Evolutionary conservation across 371 early-diverging fungal species (phyloP), one percentile per base, ranked within the genome.

Genomic region (Coemansia sp.): DNA sequence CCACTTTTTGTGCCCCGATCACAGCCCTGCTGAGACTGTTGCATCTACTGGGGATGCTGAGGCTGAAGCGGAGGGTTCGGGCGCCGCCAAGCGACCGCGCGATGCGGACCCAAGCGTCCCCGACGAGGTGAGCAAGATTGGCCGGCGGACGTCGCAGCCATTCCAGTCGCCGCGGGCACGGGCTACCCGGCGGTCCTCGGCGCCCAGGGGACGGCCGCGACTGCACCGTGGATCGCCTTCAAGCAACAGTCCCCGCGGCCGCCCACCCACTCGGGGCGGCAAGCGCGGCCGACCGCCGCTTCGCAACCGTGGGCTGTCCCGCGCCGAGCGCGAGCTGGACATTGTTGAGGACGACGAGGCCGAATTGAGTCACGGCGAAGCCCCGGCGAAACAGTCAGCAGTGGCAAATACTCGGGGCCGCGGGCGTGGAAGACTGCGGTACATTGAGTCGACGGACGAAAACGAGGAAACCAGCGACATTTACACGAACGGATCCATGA

Each of bases 141-240:
- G 26, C 8, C 68, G 72, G 36, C 59, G 68, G 38, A 56, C 57
- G 39, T 56, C 63, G 2, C 39, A 63, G 16, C 60, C 68, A 2
- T 10, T 39, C 26, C 45, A 47, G 30, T 31, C 42, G n/a, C 31
- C 56, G 34, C 59, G 50, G 7, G 43, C 34, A 2, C 20, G 7
- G n/a, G 40, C 33, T 5, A 30, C n/a, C 16, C 35, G 12, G 26
- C 14, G 2, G 14, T 31, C 34, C 12, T 35, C 53, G n/a, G 35
- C 35, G n/a, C 14, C 33, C 53, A 14, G 53, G 11, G 53, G 53
- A 3, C 53, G 53, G 8, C 53, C 45, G 4, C 45, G 20, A 20
- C 20, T 20, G 16, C 14, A 14, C n/a, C 45, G 8, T 45, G 45
- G 7, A n/a, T 16, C 45, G 14, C 45, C 16, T 16, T 7, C 16